Base-by-base conservation (phyloP, 306 rosid species). In the Rosa chinensis region DNA sequence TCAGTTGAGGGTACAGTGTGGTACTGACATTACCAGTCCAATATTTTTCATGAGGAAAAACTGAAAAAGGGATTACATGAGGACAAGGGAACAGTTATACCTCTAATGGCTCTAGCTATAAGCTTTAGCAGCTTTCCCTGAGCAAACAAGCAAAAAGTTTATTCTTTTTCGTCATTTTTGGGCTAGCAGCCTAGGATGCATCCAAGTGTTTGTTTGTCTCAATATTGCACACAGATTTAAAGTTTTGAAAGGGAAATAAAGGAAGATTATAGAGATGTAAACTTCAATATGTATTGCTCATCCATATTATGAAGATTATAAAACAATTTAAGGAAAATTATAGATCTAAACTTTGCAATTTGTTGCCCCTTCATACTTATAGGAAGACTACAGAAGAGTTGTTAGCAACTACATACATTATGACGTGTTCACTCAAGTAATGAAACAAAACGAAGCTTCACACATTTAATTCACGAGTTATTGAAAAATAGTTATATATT, bases 21-120 rank as follows among this genome's bases (percentile, higher is more conserved):
- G 4, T 20, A 18, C 72, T 66, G 72, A 39, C 72, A 66, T 66
- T 66, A 37, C 43, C 48, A 39, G 72, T 66, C n/a, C 72, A 66
- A 66, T 66, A 66, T 40, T 66, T 39, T 66, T 18, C 11, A 18
- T 17, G 23, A 0, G 12, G 32, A 28, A 28, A 28, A 28, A 28
- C 32, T 28, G 47, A 39, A 37, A 66, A 37, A 39, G 23, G 71
- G 3, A 25, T 66, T 14, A 7, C 20, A 66, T 8, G 10, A 37
- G 23, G 23, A 66, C 47, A 63, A 62, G 66, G 40, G 40, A 63
- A 63, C 2, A 14, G 69, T 10, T 63, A 32, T 63, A 11, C 40
- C 5, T 25, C 40, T 5, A n/a, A 25, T 25, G 67, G 18, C 18
- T 62, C n/a, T 63, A 32, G n/a, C 69, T 39, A 35, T 11, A 64